Evolutionary conservation across 2,329 filamentous ascomycete genomes (phyloP), one percentile per base, ranked within the genome.

Genomic region (Curvularia verruculosa): DNA sequence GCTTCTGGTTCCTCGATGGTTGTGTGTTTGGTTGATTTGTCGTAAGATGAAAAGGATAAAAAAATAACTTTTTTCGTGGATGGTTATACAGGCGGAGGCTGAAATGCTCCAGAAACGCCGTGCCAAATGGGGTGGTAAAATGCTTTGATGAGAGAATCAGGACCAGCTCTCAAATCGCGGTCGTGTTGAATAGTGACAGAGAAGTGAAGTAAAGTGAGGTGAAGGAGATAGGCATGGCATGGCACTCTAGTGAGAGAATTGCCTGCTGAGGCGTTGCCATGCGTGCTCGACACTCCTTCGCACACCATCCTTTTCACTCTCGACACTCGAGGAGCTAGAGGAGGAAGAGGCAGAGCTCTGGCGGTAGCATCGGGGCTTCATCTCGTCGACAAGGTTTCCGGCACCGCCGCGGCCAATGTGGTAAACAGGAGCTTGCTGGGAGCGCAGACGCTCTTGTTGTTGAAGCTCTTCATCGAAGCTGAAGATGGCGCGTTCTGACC

Each of bases 401-500:
- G 82, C 83, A 39, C 86, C 86, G 19, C 85, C 86, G 43, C 86
- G 81, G 41, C 86, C 86, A 61, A 87, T 83, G 71, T 87, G 84
- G 79, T 87, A 88, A 59, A 88, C 82, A 18, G 86, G 86, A 2
- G 85, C 84, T 45, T 82, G 78, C 67, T 81, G 77, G 62, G 81
- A 78, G 69, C 82, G 81, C 52, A 84, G 78, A 54, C 82, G 80
- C 60, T 84, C 77, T 58, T 86, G 82, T 56, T 82, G 82, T 64
- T 85, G 81, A 49, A 88, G 80, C 68, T 88, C 86, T 77, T 88
- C 86, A 73, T 89, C 86, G 76, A 90, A 90, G 74, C 82, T 84
- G 80, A 88, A 88, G 72, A 88, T 87, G 68, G 83, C 81, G 39
- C 84, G 80, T 65, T 87, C 83, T 10, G 45, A 44, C 59, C 77